Evolutionary conservation across 768 basidiomycete species (phyloP), one percentile per base, ranked within the genome.

Genomic region (Lentinula sp.): DNA sequence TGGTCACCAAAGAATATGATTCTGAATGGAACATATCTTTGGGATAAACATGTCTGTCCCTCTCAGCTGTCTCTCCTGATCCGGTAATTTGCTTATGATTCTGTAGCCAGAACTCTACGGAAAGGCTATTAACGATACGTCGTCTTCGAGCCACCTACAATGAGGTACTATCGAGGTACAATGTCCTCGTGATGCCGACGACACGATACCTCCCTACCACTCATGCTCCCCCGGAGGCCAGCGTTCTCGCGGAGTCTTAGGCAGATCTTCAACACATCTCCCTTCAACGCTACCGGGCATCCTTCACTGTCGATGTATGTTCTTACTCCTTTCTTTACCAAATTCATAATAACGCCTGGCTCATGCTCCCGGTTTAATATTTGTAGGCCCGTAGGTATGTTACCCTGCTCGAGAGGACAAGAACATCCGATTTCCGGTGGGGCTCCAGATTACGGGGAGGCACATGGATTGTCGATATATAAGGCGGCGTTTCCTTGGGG

Each of bases 141-240:
- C 49, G 18, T 42, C 34, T 60, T 15, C 51, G 59, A 23, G 28
- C 18, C 4, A 46, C 13, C 10, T 60, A 60, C 39, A 34, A 50
- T 15, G 50, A 51, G 15, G 59, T 51, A 8, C 50, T 60, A 18
- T 18, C 13, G 6, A 7, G 42, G 10, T 50, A 18, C 13, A 37
- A 60, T 16, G 23, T 60, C 4, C 59, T 60, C 18, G 52, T 60
- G 6, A 60, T 60, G 59, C 59, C 59, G 21, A 60, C 59, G 10
- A 54, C 28, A n/a, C 59, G 51, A 21, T 60, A 54, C 18, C 50
- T 60, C 39, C 46, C 59, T 21, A 54, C 23, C 31, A 51, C 45
- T 8, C 49, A 52, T 31, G 59, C 59, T n/a, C 15, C 51, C 6
- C 48, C 21, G 13, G 59, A 54, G 11, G 59, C 59, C 4, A 40